Base-by-base conservation (phyloP, 2,329 filamentous ascomycete species). In the Penicillium concentricum region DNA sequence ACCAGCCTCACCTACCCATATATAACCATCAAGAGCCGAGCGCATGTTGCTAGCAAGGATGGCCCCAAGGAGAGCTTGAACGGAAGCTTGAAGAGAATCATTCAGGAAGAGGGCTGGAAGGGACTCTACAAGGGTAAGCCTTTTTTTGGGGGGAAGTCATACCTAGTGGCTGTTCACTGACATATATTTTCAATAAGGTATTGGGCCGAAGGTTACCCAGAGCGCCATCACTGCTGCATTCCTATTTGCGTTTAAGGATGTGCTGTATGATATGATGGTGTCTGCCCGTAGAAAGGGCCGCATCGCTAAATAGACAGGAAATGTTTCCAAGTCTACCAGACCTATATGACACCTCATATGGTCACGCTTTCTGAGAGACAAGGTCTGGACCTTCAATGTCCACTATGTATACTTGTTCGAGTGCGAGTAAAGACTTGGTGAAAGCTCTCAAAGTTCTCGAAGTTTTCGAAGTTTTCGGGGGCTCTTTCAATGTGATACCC, bases 241-340 rank as follows among this genome's bases (percentile, higher is more conserved):
- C 77, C 80, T 99, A 57, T 99, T 99, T 73, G 94, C 92, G 2
- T 97, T 99, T 81, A 99, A 99, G 82, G 94, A 99, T 72, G 90
- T 91, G 7, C 83, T 99, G 6, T 99, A 97, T 73, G 90, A 91
- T 41, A 67, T 65, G 53, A 77, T 75, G 69, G 69, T 74, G 18
- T 61, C 69, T 13, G 61, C 72, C 41, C 70, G 72, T 45, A 71
- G 70, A 60, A 68, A 64, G 53, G 56, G 66, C 38, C 65, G 65
- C 9, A 59, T 73, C 34, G 62, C 68, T 22, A 73, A 72, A 56
- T 76, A 72, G 61, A 54, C 34, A 9, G 42, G 34, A 22, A 12
- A 24, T 24, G 4, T 12, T 34, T 22, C 24, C 30, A 9, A 26
- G n/a, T 15, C 51, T 54, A 18, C 44, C 10, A 28, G 22, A 8